Base-by-base conservation (phyloP, 2,329 filamentous ascomycete genomes). In the Aspergillus brunneoviolaceus region DNA sequence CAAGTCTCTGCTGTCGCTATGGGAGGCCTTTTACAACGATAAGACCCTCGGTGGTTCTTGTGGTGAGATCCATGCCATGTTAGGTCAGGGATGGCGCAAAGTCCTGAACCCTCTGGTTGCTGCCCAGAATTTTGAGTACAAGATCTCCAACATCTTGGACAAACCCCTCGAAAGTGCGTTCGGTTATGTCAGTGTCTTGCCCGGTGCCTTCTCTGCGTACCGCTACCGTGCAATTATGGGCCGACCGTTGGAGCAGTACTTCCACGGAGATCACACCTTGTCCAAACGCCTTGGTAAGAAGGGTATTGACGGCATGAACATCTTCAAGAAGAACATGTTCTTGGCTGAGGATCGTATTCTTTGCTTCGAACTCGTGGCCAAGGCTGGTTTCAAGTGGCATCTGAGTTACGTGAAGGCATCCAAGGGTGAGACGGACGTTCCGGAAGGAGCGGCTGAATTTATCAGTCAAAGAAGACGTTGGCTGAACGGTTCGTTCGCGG, bases 271-370 rank as follows among this genome's bases (percentile, higher is more conserved):
- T 74, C 95, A 98, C 80, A 98, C 95, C 0, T 85, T 98, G 35
- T 96, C 95, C 60, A 95, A 95, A 80, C 88, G 94, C 68, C 87
- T 97, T 57, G 94, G 94, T 70, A 96, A 96, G 82, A 99, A 99
- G 85, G 95, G 95, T 86, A 98, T 99, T 69, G 95, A 99, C 75
- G 95, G 94, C 71, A 98, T 98, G 95, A 98, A 98, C 81, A 98
- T 99, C 77, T 99, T 99, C 90, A 98, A 98, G 84, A 98, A 98
- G 88, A 99, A 99, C 87, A 99, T 99, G 95, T 99, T 98, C 85
- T 94, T 99, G 87, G 95, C 95, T 79, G 95, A 99, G 81, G 95
- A 99, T 89, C 92, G 95, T 87, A 99, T 99, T 82, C 86, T 99
- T 54, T 99, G 95, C 84, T 99, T 98, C 85, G 95, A 99, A 78